Evolutionary conservation across 2,329 filamentous ascomycete species (phyloP).

Genomic region (Arachnomyces sp.): DNA sequence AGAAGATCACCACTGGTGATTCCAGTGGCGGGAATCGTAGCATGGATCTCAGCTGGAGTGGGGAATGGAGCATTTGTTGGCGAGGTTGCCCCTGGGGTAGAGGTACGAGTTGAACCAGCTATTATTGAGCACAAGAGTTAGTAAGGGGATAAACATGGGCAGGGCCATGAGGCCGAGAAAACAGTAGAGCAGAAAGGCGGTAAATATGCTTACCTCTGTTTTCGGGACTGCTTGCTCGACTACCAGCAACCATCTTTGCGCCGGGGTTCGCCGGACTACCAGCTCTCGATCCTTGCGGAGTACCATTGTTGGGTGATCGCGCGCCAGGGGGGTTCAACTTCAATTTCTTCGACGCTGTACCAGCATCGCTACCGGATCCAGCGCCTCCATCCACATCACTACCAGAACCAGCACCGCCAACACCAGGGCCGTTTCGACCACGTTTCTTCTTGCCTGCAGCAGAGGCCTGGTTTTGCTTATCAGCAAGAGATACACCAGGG

Average conservation of each 20-base stretch:
- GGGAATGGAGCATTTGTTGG: constrained; percentile 24
- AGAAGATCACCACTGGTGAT: constrained; percentile 38
- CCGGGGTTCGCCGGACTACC: constrained; percentile 35
- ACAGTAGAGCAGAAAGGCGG: not conserved
- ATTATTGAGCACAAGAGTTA: constrained; percentile 1
- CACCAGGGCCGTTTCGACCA: constrained; percentile 22
- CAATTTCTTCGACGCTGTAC: constrained; percentile 40
- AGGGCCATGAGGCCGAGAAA: not conserved
- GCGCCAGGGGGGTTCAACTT: constrained; percentile 37
- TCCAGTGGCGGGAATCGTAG: constrained; percentile 37
- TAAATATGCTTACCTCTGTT: constrained; percentile 6
- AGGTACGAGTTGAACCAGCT: constrained; percentile 1
- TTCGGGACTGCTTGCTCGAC: constrained; percentile 35
- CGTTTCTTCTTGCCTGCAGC: constrained; percentile 48
- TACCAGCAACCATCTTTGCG: constrained; percentile 22
- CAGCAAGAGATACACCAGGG: constrained; percentile 3
- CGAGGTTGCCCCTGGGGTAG: not conserved
- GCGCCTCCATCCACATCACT: constrained; percentile 50
- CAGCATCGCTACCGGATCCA: constrained; percentile 37
- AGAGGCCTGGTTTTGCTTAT: constrained; percentile 22
- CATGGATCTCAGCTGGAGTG: constrained; percentile 38
- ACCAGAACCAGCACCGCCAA: constrained; percentile 38
- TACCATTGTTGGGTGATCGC: constrained; percentile 27
- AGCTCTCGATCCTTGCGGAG: constrained; percentile 42
- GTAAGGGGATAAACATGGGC: constrained; percentile 2